phyloP scores from a whole-genome alignment of 192 early-diverging fungal species.

The Backusella westeae region DNA sequence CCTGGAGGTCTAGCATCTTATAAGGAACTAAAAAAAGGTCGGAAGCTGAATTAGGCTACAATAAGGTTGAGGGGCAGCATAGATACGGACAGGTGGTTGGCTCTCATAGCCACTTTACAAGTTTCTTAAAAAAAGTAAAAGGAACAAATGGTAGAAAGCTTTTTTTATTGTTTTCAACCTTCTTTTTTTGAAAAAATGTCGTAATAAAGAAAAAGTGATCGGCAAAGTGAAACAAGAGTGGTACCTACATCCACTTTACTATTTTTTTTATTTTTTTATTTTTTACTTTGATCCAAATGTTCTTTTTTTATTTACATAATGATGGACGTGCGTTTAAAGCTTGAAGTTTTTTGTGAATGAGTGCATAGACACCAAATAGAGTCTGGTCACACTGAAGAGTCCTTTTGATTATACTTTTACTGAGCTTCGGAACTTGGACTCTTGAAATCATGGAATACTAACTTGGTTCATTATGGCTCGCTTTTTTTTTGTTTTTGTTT shows the following conservation, averaged over 20 bases:
- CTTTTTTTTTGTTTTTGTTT: neutral
- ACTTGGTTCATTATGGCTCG: neutral
- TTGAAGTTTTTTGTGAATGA: neutral
- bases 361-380: slow-evolving; percentile 15
- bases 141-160: neutral
- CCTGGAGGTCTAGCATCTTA: slow-evolving; percentile 15
- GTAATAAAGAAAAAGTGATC: neutral
- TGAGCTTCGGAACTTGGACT: neutral
- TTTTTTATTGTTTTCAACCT: neutral
- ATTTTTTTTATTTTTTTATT: too few relatives aligned
- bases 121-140: neutral
- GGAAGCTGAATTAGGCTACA: slow-evolving; percentile 11
- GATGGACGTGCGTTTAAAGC: slow-evolving; percentile 20
- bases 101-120: neutral
- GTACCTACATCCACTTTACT: neutral
- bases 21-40: slow-evolving; percentile 3
- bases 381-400: slow-evolving; percentile 7
- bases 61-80: slow-evolving; percentile 23
- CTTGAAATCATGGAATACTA: neutral
- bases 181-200: neutral
- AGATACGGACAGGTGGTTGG: neutral
- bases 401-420: neutral
- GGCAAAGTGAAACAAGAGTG: slow-evolving; percentile 6
- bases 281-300: neutral
- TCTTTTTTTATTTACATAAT: neutral